Conservation (phyloP, 441 rosid genomes). For the Aquilaria agallochum region DNA sequence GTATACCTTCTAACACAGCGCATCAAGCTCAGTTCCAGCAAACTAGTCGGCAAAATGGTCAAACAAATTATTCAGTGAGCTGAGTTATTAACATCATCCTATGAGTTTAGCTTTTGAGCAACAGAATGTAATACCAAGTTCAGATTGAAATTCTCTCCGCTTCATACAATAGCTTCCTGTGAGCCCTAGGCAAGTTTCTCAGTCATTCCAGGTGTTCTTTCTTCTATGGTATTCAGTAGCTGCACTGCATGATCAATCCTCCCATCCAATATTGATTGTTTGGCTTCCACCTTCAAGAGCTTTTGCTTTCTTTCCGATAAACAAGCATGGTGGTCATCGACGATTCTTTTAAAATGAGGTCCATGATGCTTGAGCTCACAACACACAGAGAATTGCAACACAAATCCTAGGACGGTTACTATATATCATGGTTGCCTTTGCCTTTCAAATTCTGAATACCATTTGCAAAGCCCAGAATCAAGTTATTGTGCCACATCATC, state of each 20-base stretch:
- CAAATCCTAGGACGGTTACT: slow-evolving; percentile 6
- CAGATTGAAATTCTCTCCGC: slow-evolving; percentile 86
- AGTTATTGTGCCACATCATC: too few relatives aligned
- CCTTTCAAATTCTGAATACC: too few relatives aligned
- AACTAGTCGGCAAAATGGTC: slow-evolving; percentile 51
- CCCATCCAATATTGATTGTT: slow-evolving; percentile 55
- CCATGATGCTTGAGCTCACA: slow-evolving; percentile 92
- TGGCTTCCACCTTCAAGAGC: slow-evolving; percentile 62
- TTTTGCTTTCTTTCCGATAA: slow-evolving; percentile 55
- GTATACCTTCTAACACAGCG: slow-evolving; percentile 50
- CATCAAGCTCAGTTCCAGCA: slow-evolving; percentile 68
- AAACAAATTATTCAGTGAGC: slow-evolving; percentile 5
- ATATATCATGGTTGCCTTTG: too few relatives aligned
- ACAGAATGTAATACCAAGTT: slow-evolving; percentile 59
- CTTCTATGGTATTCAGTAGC: slow-evolving; percentile 51
- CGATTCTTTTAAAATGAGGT: slow-evolving; percentile 75
- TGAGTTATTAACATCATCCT: slow-evolving; percentile 1
- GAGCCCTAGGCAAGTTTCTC: slow-evolving; percentile 72
- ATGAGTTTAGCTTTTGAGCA: not conserved
- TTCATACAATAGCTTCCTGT: slow-evolving; percentile 77
- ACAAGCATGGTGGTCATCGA: slow-evolving; percentile 71
- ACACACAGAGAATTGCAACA: slow-evolving; percentile 32
- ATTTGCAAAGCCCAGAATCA: too few relatives aligned
- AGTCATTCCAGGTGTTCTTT: slow-evolving; percentile 50
- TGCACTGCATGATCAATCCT: slow-evolving; percentile 47